phyloP scores from a whole-genome alignment of 2,329 filamentous ascomycete species.

The Fulvia fulva region DNA sequence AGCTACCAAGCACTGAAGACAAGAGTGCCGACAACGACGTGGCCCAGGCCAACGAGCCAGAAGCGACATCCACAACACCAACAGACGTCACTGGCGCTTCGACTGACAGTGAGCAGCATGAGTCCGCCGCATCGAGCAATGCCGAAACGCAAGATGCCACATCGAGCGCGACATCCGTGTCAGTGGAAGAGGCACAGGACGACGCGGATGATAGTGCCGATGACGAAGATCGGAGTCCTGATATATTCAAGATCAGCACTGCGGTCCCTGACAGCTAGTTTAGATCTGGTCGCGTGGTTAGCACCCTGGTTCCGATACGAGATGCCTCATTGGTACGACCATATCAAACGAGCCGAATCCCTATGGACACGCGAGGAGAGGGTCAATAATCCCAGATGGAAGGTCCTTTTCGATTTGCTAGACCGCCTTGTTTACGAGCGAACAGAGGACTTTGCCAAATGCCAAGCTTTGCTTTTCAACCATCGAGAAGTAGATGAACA shows the following conservation, averaged over 20 bases:
- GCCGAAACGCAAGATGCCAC: neutral
- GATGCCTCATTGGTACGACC: neutral
- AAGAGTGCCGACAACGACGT: neutral
- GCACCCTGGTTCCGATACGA: neutral
- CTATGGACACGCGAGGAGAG: neutral
- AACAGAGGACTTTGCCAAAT: constrained; percentile 5
- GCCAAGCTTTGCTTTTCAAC: constrained; percentile 5
- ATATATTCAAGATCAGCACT: neutral
- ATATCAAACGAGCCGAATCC: neutral
- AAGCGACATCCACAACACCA: neutral
- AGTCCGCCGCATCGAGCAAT: neutral
- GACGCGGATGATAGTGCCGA: neutral
- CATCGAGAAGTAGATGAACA: neutral
- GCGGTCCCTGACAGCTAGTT: neutral
- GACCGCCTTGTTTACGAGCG: constrained; percentile 14
- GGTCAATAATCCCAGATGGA: constrained; percentile 5
- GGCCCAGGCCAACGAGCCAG: neutral
- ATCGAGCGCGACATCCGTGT: neutral
- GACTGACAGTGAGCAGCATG: neutral
- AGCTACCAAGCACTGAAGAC: neutral
- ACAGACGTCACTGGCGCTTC: neutral
- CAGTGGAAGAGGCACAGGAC: neutral
- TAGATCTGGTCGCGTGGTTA: neutral
- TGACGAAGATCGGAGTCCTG: neutral
- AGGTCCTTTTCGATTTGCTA: constrained; percentile 12